A percentile compares a stretch with the other conserved stretches of the same genome.
These are phyloP conservation scores for Rubia tinctorum DNA, from an alignment of 305 asterid genomes.

Conservation along the genomic window DNA sequence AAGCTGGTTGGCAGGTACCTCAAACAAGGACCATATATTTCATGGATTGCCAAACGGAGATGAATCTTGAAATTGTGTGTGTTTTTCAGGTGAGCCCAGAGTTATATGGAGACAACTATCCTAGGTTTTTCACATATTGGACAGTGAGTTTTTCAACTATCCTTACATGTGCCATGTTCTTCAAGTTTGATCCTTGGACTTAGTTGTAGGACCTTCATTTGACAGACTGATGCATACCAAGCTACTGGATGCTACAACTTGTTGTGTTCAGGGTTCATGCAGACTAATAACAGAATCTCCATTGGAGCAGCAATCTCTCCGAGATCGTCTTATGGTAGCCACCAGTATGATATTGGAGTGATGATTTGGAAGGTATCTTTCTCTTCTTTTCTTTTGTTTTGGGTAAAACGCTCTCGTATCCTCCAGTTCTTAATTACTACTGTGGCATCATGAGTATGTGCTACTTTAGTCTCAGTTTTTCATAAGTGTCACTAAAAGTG, in stretches of 20 bases:
- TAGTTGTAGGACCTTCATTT: background rate
- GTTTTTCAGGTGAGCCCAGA: constrained; percentile 77
- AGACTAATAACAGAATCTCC: constrained; percentile 48
- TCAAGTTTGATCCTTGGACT: background rate
- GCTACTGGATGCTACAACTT: constrained; percentile 58
- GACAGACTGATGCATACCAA: constrained; percentile 44
- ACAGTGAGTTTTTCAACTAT: constrained; percentile 48
- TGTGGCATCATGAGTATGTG: too few species aligned
- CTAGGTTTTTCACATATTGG: constrained; percentile 95
- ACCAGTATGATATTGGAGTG: constrained; percentile 47
- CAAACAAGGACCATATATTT: background rate
- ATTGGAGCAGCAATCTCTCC: constrained; percentile 59
- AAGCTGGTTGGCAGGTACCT: constrained; percentile 96
- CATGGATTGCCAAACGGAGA: background rate
- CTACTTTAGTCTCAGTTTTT: background rate
- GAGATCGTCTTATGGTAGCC: constrained; percentile 37
- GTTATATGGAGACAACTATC: constrained; percentile 78
- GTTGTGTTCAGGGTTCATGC: constrained; percentile 48
- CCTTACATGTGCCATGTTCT: background rate
- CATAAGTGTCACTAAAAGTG: background rate
- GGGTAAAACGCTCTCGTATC: too few species aligned
- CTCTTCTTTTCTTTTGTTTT: too few species aligned
- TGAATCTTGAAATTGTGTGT: constrained; percentile 7
- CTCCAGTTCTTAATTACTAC: too few species aligned
- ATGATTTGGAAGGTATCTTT: constrained; percentile 52